A percentile compares a stretch with the other conserved stretches of the same genome.
Evolutionary conservation across 495 filamentous ascomycete genomes (phyloP).

Genomic region (Tuber aestivum): DNA sequence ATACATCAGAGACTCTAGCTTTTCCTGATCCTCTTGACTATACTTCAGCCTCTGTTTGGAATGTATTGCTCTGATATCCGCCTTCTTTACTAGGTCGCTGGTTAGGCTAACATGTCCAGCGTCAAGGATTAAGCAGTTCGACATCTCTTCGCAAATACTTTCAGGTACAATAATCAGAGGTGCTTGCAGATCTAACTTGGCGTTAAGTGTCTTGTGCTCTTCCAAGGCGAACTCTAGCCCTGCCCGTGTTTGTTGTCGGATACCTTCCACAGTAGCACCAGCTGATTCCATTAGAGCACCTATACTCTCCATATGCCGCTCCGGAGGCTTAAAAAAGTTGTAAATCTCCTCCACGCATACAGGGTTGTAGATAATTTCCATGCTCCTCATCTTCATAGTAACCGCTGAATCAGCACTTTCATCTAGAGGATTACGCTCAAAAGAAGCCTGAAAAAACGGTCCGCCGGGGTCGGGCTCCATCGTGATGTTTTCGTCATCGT

Average conservation of each 20-base stretch:
- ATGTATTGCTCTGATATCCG: constrained; percentile 79
- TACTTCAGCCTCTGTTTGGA: constrained; percentile 83
- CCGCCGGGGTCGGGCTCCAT: constrained; percentile 51
- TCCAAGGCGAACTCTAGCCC: constrained; percentile 92
- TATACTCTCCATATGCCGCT: constrained; percentile 97
- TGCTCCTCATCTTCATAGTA: constrained; percentile 83
- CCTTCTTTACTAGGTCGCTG: constrained; percentile 86
- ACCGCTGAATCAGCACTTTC: constrained; percentile 83
- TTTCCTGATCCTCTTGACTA: constrained; percentile 79
- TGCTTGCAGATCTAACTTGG: constrained; percentile 89
- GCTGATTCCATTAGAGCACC: constrained; percentile 88
- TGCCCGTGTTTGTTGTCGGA: constrained; percentile 90
- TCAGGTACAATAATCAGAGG: constrained; percentile 94
- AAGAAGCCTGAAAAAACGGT: constrained; percentile 82
- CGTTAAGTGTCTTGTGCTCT: constrained; percentile 96
- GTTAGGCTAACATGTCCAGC: constrained; percentile 91
- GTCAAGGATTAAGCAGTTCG: constrained; percentile 86
- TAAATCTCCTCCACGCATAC: constrained; percentile 81
- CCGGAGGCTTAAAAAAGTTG: constrained; percentile 91
- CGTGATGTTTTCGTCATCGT: constrained; percentile 45
- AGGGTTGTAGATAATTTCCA: constrained; percentile 96
- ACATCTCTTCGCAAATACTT: constrained; percentile 70
- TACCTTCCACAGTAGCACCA: constrained; percentile 86
- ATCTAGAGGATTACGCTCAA: constrained; percentile 93
- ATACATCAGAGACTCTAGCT: constrained; percentile 85